A percentile compares a stretch with the other conserved stretches of the same genome.
Evolutionary conservation across 176 grass and related monocot genomes (phyloP).

Genomic region (Eleusine indica): DNA sequence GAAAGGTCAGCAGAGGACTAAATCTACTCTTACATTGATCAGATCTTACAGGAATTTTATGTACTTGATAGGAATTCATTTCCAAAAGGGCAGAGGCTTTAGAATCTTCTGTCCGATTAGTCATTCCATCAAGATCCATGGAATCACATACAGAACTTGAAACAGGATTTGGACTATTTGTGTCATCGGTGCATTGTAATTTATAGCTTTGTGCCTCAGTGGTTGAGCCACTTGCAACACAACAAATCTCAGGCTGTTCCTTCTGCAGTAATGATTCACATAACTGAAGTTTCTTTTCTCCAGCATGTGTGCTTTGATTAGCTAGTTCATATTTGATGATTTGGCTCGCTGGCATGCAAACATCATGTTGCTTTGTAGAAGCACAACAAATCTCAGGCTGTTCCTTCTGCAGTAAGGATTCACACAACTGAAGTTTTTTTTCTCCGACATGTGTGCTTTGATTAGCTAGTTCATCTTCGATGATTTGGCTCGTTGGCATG

Average conservation of each 20-base stretch:
- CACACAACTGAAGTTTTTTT: neutral
- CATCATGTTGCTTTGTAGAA: conserved; percentile 23
- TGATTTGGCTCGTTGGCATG: conserved; percentile 25
- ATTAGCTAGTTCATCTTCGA: conserved; percentile 36
- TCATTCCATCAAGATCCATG: conserved; percentile 1
- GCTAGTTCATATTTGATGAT: conserved; percentile 35
- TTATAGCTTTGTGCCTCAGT: conserved; percentile 2
- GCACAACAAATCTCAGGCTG: conserved; percentile 25
- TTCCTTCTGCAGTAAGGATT: conserved; percentile 12
- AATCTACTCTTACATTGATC: conserved; percentile 40
- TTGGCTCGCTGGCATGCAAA: conserved; percentile 25
- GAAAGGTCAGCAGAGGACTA: conserved; percentile 48
- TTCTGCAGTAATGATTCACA: conserved; percentile 7
- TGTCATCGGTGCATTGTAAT: conserved; percentile 28
- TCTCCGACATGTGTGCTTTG: conserved; percentile 22
- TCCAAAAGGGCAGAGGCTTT: conserved; percentile 7
- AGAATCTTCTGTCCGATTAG: conserved; percentile 23
- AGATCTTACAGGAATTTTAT: neutral
- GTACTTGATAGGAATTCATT: conserved; percentile 24
- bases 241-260: conserved; percentile 25
- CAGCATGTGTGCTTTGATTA: conserved; percentile 21
- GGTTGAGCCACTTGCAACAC: neutral
- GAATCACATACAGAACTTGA: conserved; percentile 17
- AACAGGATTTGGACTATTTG: conserved; percentile 30
- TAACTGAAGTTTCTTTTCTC: conserved; percentile 6